A percentile compares a stretch with the other conserved stretches of the same genome.
phyloP scores from a whole-genome alignment of 2,329 filamentous ascomycete genomes.

The Cercospora zeae-maydis region DNA sequence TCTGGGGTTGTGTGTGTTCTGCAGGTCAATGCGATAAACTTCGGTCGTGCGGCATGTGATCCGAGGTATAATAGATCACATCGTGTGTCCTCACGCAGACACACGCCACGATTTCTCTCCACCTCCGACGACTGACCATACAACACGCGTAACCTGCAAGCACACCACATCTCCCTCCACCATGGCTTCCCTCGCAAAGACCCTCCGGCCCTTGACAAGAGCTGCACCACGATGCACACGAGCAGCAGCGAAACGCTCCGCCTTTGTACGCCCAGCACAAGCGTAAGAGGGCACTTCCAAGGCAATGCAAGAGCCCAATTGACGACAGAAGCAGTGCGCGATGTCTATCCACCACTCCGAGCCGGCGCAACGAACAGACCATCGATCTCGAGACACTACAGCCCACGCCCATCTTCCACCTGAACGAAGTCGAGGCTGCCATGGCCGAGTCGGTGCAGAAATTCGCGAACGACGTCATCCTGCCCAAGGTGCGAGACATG shows the following conservation, averaged over 20 bases:
- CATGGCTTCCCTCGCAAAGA: conserved; percentile 35
- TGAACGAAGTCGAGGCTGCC: conserved; percentile 82
- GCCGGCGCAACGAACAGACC: conserved; percentile 37
- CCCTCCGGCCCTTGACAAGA: conserved; percentile 35
- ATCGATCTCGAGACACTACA: conserved; percentile 69
- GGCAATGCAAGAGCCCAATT: background rate
- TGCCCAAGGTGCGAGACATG: conserved; percentile 93
- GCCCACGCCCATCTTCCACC: conserved; percentile 87
- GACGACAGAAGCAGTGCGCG: conserved; percentile 27
- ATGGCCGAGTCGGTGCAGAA: conserved; percentile 89
- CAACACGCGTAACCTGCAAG: background rate
- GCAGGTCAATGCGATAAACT: background rate
- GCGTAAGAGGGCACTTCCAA: conserved; percentile 11
- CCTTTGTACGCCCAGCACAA: conserved; percentile 19
- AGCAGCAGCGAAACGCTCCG: conserved; percentile 18
- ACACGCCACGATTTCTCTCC: conserved; percentile 3
- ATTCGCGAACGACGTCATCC: conserved; percentile 83
- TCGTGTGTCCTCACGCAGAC: background rate
- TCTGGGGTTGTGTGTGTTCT: background rate
- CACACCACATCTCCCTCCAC: background rate
- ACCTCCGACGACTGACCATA: background rate
- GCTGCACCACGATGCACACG: conserved; percentile 27
- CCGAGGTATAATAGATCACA: background rate
- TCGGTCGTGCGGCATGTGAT: background rate
- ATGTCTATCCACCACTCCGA: conserved; percentile 44